Conservation (phyloP, 2,329 filamentous ascomycete genomes). For the Albifimbria verrucaria region DNA sequence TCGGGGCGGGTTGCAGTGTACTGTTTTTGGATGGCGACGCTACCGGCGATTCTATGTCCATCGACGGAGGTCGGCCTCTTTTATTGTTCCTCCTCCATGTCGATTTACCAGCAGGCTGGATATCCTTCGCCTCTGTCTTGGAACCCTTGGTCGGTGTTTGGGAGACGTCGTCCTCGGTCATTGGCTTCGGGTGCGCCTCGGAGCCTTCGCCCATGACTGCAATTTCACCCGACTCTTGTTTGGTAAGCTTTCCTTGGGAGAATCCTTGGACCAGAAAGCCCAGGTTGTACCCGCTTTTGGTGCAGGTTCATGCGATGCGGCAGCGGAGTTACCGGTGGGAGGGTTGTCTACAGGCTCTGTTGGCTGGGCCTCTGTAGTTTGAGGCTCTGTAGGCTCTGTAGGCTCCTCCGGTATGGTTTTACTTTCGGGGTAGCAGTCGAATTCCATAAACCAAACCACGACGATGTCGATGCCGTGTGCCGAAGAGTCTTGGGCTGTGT, state of each 20-base stretch:
- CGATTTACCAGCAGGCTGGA: slow-evolving; percentile 20
- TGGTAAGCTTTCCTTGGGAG: slow-evolving; percentile 30
- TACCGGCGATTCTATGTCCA: slow-evolving; percentile 40
- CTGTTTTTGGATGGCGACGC: slow-evolving; percentile 18
- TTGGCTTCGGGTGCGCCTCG: slow-evolving; percentile 50
- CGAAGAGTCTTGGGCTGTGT: slow-evolving; percentile 10
- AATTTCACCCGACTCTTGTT: slow-evolving; percentile 46
- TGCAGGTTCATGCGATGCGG: slow-evolving; percentile 28
- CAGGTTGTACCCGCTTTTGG: slow-evolving; percentile 63
- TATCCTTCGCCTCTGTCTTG: slow-evolving; percentile 26
- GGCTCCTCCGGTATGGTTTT: slow-evolving; percentile 8
- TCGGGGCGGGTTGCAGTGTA: slow-evolving; percentile 12
- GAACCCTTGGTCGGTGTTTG: slow-evolving; percentile 30
- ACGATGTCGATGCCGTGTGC: slow-evolving; percentile 15
- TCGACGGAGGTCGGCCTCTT: slow-evolving; percentile 41
- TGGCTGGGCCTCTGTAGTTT: slow-evolving; percentile 24
- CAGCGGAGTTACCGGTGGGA: slow-evolving; percentile 37
- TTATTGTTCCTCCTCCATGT: slow-evolving; percentile 41
- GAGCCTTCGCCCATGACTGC: slow-evolving; percentile 57
- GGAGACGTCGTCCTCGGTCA: slow-evolving; percentile 41
- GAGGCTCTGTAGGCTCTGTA: slow-evolving; percentile 12
- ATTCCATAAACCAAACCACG: slow-evolving; percentile 41
- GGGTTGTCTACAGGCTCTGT: no score
- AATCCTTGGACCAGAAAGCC: slow-evolving; percentile 75
- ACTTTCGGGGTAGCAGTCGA: slow-evolving; percentile 14